These are phyloP conservation scores for Echium plantagineum DNA, from an alignment of 257 asterid species.

Conservation along the genomic window DNA sequence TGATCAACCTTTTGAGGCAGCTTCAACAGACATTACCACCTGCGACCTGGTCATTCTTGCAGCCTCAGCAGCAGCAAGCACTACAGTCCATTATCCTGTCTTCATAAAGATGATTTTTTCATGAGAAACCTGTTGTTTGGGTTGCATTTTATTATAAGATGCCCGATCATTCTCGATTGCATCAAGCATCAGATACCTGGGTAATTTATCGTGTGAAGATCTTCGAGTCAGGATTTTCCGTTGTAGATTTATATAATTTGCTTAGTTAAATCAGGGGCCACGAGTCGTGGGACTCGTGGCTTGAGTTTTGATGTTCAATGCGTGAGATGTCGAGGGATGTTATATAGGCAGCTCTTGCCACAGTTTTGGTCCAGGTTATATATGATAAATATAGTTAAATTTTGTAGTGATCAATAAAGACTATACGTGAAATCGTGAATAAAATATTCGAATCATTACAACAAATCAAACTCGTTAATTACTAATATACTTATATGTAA, in stretches of 20 bases:
- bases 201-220: constrained; percentile 18
- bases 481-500: too few relatives aligned
- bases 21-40: constrained; percentile 88
- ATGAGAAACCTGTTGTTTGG: background rate
- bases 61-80: constrained; percentile 82
- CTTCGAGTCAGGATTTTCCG: constrained; percentile 10
- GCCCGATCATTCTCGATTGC: background rate
- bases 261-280: constrained; percentile 13
- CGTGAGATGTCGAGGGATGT: constrained; percentile 5
- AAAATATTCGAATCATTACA: too few relatives aligned
- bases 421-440: too few relatives aligned
- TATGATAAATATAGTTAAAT: too few relatives aligned
- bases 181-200: background rate
- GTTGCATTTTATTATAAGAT: background rate
- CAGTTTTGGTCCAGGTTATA: constrained; percentile 45
- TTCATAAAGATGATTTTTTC: constrained; percentile 13
- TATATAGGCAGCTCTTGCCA: constrained; percentile 11
- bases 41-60: constrained; percentile 76
- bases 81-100: constrained; percentile 70
- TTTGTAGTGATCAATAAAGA: too few relatives aligned
- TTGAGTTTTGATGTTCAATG: constrained; percentile 13
- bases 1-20: constrained; percentile 75
- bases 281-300: constrained; percentile 15
- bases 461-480: too few relatives aligned
- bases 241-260: constrained; percentile 34